Evolutionary conservation across 163 green algal species (phyloP).

Genomic region (Trebouxiophyceae sp.): DNA sequence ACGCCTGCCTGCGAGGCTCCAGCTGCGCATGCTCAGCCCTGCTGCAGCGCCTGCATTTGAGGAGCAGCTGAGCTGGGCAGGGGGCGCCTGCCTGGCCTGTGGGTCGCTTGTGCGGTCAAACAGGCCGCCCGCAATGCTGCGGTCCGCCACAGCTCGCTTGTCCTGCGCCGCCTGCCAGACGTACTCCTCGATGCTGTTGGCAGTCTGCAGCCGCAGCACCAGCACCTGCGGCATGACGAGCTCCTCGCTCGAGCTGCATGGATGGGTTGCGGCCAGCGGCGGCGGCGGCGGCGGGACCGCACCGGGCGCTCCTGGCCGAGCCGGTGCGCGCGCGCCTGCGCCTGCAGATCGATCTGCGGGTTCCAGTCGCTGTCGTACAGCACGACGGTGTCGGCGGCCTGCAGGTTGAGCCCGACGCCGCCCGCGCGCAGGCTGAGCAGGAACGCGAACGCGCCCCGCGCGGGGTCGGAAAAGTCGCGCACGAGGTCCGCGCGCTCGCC

Average conservation of each 20-base stretch:
- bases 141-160: conserved; percentile 71
- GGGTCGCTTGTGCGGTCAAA: too few species aligned
- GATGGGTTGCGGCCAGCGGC: background rate
- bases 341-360: conserved; percentile 64
- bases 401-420: conserved; percentile 60
- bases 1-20: too few species aligned
- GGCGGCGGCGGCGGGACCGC: background rate
- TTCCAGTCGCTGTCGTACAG: conserved; percentile 77
- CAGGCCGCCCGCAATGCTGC: conserved; percentile 83
- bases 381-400: conserved; percentile 83
- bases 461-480: conserved; percentile 50
- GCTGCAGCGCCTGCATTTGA: too few species aligned
- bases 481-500: conserved; percentile 51
- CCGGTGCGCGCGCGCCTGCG: conserved; percentile 58
- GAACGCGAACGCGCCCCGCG: conserved; percentile 31
- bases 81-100: too few species aligned
- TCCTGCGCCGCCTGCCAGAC: conserved; percentile 47
- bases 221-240: conserved; percentile 40
- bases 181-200: conserved; percentile 70
- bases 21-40: too few species aligned
- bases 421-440: conserved; percentile 50
- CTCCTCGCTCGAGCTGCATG: background rate
- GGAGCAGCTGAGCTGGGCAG: too few species aligned
- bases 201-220: conserved; percentile 69
- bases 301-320: conserved; percentile 50